Evolutionary conservation across 2,329 filamentous ascomycete genomes (phyloP), one percentile per base, ranked within the genome.

Genomic region (Fusarium annulatum): DNA sequence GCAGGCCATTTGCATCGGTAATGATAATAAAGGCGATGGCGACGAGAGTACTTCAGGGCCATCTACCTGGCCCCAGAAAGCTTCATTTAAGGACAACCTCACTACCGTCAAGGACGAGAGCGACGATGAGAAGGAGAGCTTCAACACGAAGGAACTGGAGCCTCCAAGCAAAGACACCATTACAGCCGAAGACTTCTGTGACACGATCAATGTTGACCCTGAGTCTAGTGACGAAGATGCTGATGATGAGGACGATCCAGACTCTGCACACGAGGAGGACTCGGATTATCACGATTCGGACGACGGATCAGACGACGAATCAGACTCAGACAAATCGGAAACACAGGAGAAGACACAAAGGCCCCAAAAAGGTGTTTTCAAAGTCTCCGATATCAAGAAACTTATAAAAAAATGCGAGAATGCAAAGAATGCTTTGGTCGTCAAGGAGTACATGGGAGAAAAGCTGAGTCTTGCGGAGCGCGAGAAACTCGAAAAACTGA

Each of bases 391-490:
- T 3, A 2, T 34, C 15, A 14, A 14, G 1, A 7, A 21, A 4
- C 7, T 4, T 2, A 12, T 46, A 18, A 26, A 28, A 2, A 6
- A 19, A 23, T 15, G 9, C 6, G 28, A 49, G 18, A 38, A 3
- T 7, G 5, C 5, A 19, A 34, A 8, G 10, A 28, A 42, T 2
- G 9, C 9, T 5, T 3, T 65, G 4, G 0, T 60, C 9, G 0
- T 8, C 4, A 66, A 12, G 23, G 0, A 34, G 18, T 4, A n/a
- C 1, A 7, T 9, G 14, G 53, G 34, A 2, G 4, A 16, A 2
- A 15, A 43, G 5, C 3, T 28, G 6, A 16, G 4, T 2, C 9
- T 10, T 4, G 2, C 5, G 10, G 10, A 49, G n/a, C 1, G 0
- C 2, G 4, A 60, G 18, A 15, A 1, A 1, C 41, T 43, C 41